Conservation (phyloP, 192 early-diverging fungal genomes). For the Pilaira anomala region DNA sequence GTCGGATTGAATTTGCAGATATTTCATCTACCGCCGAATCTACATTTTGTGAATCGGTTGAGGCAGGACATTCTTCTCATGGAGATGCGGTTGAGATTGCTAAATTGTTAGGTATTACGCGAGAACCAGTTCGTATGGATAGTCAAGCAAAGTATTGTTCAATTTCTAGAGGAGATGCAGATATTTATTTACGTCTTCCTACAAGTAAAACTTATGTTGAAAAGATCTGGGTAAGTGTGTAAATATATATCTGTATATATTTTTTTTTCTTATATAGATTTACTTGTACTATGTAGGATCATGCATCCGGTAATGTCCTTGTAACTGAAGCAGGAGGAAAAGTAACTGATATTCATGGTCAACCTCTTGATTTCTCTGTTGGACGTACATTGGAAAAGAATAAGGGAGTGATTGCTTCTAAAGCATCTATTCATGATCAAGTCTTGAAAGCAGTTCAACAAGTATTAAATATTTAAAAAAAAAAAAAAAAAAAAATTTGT, state of each 20-base stretch:
- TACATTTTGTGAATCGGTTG: slow-evolving; percentile 93
- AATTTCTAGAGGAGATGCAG: slow-evolving; percentile 88
- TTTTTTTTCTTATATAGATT: background rate
- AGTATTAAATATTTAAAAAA: slow-evolving; percentile 35
- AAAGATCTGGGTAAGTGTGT: slow-evolving; percentile 89
- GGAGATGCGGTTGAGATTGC: slow-evolving; percentile 75
- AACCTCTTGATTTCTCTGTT: slow-evolving; percentile 84
- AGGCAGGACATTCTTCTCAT: slow-evolving; percentile 88
- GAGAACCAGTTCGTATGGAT: slow-evolving; percentile 87
- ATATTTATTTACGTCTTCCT: slow-evolving; percentile 89
- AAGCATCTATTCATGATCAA: slow-evolving; percentile 67
- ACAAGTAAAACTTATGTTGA: slow-evolving; percentile 80
- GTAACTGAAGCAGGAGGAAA: slow-evolving; percentile 92
- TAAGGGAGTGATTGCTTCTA: slow-evolving; percentile 85
- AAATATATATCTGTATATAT: background rate
- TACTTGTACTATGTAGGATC: slow-evolving; percentile 60
- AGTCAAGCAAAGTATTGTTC: slow-evolving; percentile 96
- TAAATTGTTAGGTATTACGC: slow-evolving; percentile 74
- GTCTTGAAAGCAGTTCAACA: slow-evolving; percentile 79
- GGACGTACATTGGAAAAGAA: slow-evolving; percentile 82
- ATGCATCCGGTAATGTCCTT: slow-evolving; percentile 87
- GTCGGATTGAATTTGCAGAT: slow-evolving; percentile 57
- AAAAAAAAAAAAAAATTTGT: background rate
- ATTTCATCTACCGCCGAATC: slow-evolving; percentile 58
- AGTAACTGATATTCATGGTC: slow-evolving; percentile 79